A percentile compares a stretch with the other conserved stretches of the same genome.
Evolutionary conservation across 129 eudicot genomes (phyloP).

Genomic region (Centaurea solstitialis): DNA sequence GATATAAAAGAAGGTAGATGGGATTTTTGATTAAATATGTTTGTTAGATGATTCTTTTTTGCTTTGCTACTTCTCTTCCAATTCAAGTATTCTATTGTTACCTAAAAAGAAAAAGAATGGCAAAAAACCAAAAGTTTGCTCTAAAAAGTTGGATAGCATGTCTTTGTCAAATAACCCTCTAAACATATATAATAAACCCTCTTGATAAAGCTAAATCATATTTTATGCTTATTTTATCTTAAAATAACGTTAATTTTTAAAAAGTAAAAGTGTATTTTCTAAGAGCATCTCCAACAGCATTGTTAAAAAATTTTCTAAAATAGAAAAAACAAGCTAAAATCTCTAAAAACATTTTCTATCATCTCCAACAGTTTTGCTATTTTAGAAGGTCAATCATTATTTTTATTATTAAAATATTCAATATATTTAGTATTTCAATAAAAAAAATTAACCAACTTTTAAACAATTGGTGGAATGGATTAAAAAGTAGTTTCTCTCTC

Average conservation of each 20-base stretch:
- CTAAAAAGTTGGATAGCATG: neutral
- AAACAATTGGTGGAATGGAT: no score
- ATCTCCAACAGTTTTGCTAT: no score
- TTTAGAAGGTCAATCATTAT: no score
- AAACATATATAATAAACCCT: neutral
- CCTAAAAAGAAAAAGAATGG: constrained; percentile 8
- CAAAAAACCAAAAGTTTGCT: constrained; percentile 16
- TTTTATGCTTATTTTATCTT: neutral
- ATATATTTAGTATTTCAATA: no score
- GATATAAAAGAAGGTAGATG: neutral
- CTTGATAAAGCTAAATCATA: neutral
- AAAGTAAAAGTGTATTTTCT: no score
- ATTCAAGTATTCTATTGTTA: constrained; percentile 20
- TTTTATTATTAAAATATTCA: no score
- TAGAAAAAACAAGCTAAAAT: no score
- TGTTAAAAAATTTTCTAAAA: no score
- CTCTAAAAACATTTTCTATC: no score
- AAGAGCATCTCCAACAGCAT: no score
- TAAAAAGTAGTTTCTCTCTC: no score
- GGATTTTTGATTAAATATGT: neutral
- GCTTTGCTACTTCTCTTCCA: constrained; percentile 8
- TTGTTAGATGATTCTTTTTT: constrained; percentile 3
- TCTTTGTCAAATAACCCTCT: constrained; percentile 15
- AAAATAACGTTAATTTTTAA: neutral
- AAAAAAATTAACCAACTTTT: no score